These are phyloP conservation scores for Microdochium trichocladiopsis DNA, from an alignment of 2,329 filamentous ascomycete genomes.

Conservation along the genomic window DNA sequence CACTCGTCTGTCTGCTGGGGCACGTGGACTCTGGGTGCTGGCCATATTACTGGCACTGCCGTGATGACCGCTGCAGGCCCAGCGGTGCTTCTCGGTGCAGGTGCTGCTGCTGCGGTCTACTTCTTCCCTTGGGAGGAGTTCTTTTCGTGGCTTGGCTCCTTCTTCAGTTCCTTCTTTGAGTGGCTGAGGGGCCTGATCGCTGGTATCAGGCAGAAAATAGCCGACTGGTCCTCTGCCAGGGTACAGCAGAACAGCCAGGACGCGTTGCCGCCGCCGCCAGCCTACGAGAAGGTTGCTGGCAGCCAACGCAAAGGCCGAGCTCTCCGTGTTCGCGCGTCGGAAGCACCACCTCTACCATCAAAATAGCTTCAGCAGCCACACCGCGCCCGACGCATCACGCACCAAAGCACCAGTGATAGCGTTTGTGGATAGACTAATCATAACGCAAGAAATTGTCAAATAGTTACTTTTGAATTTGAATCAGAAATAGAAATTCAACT, in stretches of 20 bases:
- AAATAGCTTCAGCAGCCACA: no score
- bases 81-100: not conserved
- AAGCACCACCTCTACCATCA: no score
- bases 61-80: not conserved
- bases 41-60: not conserved
- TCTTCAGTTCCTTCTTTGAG: not conserved
- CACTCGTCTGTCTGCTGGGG: not conserved
- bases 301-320: not conserved
- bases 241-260: not conserved
- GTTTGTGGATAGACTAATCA: no score
- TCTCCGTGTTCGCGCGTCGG: not conserved
- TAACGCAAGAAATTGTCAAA: no score
- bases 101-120: not conserved
- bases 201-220: not conserved
- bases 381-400: no score
- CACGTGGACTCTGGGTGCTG: not conserved
- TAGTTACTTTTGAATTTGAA: no score
- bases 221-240: not conserved
- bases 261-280: not conserved
- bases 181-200: not conserved
- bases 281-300: not conserved
- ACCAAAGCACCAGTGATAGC: no score
- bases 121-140: not conserved
- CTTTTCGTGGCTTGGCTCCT: not conserved
- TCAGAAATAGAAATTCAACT: no score